Evolutionary conservation across 176 grass and related monocot genomes (phyloP).

Genomic region (Cenchrus purpureus): DNA sequence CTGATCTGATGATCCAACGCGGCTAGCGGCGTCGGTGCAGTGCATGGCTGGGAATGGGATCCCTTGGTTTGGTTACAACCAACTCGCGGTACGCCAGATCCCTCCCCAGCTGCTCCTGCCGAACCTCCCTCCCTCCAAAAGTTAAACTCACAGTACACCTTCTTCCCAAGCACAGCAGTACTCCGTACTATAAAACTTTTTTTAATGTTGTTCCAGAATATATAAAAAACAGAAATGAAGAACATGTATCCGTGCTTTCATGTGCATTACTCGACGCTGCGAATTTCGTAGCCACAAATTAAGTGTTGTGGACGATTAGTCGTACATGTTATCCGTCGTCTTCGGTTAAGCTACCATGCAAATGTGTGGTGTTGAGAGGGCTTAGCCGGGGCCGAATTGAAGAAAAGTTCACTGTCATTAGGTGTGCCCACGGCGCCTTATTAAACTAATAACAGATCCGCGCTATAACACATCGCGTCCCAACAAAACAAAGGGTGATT

Average conservation of each 20-base stretch:
- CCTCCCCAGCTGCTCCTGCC: slow-evolving; percentile 12
- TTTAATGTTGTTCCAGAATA: no score
- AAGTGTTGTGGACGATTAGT: not conserved
- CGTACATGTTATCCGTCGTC: slow-evolving; percentile 32
- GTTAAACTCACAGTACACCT: slow-evolving; percentile 19
- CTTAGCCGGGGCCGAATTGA: not conserved
- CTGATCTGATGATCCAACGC: not conserved
- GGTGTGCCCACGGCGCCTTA: slow-evolving; percentile 24
- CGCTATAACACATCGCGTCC: not conserved
- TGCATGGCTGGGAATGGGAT: not conserved
- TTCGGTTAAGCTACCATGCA: slow-evolving; percentile 44
- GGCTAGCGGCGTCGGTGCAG: slow-evolving; percentile 13
- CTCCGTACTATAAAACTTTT: no score
- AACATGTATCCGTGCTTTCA: no score
- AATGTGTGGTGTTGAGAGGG: slow-evolving; percentile 36
- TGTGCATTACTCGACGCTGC: not conserved
- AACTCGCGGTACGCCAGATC: slow-evolving; percentile 35
- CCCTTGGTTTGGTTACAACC: slow-evolving; percentile 34
- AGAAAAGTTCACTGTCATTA: slow-evolving; percentile 36
- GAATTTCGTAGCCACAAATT: slow-evolving; percentile 24
- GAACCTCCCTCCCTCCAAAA: not conserved
- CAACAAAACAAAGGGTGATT: slow-evolving; percentile 13
- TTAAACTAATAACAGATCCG: slow-evolving; percentile 14
- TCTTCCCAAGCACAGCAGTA: not conserved
- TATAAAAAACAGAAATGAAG: not conserved